Conservation (phyloP, 257 asterid genomes). For the Solanum virginianum region DNA sequence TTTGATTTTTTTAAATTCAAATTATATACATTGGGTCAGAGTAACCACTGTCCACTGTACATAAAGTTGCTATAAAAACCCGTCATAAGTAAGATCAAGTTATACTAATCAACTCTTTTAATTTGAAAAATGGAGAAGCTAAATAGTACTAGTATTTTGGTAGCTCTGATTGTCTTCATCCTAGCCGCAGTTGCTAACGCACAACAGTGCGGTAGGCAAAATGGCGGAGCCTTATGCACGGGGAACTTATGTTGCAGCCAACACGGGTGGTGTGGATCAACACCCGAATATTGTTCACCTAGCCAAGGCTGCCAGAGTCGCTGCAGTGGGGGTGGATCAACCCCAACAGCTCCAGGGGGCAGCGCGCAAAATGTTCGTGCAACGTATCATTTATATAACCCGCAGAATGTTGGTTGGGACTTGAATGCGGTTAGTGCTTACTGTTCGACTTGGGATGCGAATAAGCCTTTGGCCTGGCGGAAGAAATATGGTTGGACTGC, state of each 20-base stretch:
- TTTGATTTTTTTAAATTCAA: too few relatives aligned
- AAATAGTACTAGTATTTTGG: not conserved
- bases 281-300: not conserved
- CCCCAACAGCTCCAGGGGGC: not conserved
- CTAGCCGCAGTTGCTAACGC: not conserved
- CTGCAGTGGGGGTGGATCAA: not conserved
- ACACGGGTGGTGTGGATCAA: not conserved
- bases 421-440: conserved; percentile 4
- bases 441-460: conserved; percentile 27
- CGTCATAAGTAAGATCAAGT: not conserved
- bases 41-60: too few relatives aligned
- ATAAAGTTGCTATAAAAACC: not conserved
- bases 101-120: not conserved
- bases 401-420: conserved; percentile 13
- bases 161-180: not conserved
- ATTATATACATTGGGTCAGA: too few relatives aligned
- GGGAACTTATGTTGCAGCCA: not conserved
- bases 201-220: not conserved
- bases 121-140: not conserved
- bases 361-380: conserved; percentile 14
- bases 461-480: conserved; percentile 8
- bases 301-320: not conserved
- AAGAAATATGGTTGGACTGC: conserved; percentile 20
- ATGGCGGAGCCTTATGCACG: not conserved
- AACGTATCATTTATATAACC: conserved; percentile 14